phyloP scores from a whole-genome alignment of 2,329 filamentous ascomycete genomes.

The Pseudocercospora fijiensis region DNA sequence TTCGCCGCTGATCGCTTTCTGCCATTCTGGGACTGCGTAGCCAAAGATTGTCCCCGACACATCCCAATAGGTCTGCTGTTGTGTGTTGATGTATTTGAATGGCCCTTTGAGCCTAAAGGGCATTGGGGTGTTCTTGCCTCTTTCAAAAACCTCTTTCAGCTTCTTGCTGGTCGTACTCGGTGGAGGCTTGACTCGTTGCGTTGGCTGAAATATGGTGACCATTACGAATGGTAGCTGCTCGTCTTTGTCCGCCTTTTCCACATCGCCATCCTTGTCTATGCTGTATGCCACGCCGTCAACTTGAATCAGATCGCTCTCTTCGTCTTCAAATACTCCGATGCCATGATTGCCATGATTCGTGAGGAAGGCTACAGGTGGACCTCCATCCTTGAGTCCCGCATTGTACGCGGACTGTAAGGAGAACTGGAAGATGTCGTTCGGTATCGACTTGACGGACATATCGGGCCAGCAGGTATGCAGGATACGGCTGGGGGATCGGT shows the following conservation, averaged over 20 bases:
- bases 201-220: slow-evolving; percentile 44
- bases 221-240: slow-evolving; percentile 43
- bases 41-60: slow-evolving; percentile 45
- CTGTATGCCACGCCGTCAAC: slow-evolving; percentile 40
- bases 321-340: slow-evolving; percentile 43
- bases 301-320: slow-evolving; percentile 38
- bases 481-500: background rate
- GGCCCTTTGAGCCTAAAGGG: slow-evolving; percentile 41
- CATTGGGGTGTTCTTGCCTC: slow-evolving; percentile 42
- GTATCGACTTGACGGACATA: slow-evolving; percentile 33
- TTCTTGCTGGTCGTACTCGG: slow-evolving; percentile 28
- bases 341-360: slow-evolving; percentile 46
- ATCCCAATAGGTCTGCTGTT: slow-evolving; percentile 34
- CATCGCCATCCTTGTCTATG: slow-evolving; percentile 37
- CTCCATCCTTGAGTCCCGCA: slow-evolving; percentile 41
- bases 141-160: slow-evolving; percentile 32
- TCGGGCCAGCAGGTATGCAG: too few species aligned
- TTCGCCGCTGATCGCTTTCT: slow-evolving; percentile 43
- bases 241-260: slow-evolving; percentile 36
- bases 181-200: slow-evolving; percentile 35
- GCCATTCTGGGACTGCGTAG: slow-evolving; percentile 43
- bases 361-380: slow-evolving; percentile 39
- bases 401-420: slow-evolving; percentile 42
- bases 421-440: slow-evolving; percentile 50
- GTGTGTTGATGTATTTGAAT: slow-evolving; percentile 40